Evolutionary conservation across 371 early-diverging fungal genomes (phyloP).

Genomic region (Nematocida parisii): DNA sequence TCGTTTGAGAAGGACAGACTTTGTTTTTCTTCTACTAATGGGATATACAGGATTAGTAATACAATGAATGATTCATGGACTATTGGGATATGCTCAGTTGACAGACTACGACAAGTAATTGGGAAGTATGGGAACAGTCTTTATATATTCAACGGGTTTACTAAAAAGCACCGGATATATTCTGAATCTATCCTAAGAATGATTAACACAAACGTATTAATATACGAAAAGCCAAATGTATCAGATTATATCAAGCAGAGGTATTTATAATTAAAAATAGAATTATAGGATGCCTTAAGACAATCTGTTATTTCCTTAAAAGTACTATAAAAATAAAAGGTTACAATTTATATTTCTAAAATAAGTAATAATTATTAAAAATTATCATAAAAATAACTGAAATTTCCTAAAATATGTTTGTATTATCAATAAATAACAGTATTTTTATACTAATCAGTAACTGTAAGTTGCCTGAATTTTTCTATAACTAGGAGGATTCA

Average conservation of each 20-base stretch:
- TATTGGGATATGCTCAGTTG: background rate
- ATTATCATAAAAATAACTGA: too few relatives aligned
- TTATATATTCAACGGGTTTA: constrained; percentile 41
- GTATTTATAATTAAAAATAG: constrained; percentile 4
- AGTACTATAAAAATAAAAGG: too few relatives aligned
- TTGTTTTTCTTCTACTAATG: constrained; percentile 17
- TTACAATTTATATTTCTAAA: too few relatives aligned
- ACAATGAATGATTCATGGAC: background rate
- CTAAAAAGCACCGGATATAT: constrained; percentile 9
- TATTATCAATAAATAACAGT: background rate
- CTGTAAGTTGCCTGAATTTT: constrained; percentile 55
- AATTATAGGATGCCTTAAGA: background rate
- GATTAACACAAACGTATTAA: constrained; percentile 1
- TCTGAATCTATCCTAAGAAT: constrained; percentile 1
- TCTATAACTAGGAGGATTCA: constrained; percentile 58
- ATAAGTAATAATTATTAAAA: too few relatives aligned
- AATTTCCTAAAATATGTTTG: too few relatives aligned
- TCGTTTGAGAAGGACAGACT: constrained; percentile 12
- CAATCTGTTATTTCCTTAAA: too few relatives aligned
- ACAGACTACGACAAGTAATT: background rate
- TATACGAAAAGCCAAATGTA: constrained; percentile 33
- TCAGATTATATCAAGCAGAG: constrained; percentile 24
- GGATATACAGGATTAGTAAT: background rate
- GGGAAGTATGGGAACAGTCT: background rate
- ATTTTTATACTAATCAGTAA: background rate